Percentiles rank a stretch among this genome's conserved stretches.
These are phyloP conservation scores for Phylloporus rhodoxanthus DNA, from an alignment of 768 basidiomycete species.

Conservation along the genomic window DNA sequence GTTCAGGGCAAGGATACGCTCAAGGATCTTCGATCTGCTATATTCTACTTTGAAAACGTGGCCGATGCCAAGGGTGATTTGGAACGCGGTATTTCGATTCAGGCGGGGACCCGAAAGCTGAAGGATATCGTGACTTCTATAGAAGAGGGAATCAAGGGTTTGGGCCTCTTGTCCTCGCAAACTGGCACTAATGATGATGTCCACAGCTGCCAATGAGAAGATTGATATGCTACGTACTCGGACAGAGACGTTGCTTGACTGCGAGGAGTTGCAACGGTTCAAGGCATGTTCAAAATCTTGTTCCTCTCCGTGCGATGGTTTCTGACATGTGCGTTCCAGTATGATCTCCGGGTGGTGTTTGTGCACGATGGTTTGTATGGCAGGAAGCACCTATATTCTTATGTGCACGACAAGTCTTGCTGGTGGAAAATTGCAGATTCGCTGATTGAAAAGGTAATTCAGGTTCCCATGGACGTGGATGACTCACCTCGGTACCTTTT, in stretches of 20 bases:
- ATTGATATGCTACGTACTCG: constrained; percentile 42
- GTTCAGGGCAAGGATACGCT: constrained; percentile 57
- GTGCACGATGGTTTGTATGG: constrained; percentile 76
- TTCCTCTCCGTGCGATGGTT: not conserved
- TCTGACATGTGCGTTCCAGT: constrained; percentile 37
- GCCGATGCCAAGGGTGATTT: constrained; percentile 44
- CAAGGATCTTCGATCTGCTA: constrained; percentile 51
- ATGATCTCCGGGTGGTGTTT: constrained; percentile 74
- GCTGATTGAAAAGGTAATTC: constrained; percentile 53
- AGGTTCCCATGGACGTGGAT: not conserved
- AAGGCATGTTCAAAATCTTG: constrained; percentile 36
- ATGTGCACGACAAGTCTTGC: constrained; percentile 52
- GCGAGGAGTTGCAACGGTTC: constrained; percentile 58
- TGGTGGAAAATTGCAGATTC: constrained; percentile 85
- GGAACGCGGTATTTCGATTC: constrained; percentile 41
- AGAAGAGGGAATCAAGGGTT: constrained; percentile 52
- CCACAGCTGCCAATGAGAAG: constrained; percentile 48
- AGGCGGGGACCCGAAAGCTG: constrained; percentile 45
- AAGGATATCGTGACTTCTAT: constrained; percentile 47
- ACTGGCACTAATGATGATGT: not conserved
- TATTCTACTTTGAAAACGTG: constrained; percentile 69
- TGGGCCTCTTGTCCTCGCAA: not conserved
- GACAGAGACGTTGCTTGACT: constrained; percentile 46
- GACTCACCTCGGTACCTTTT: not conserved
- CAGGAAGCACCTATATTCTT: constrained; percentile 72